Evolutionary conservation across 768 basidiomycete species (phyloP).

Genomic region (Lepiota venenata): DNA sequence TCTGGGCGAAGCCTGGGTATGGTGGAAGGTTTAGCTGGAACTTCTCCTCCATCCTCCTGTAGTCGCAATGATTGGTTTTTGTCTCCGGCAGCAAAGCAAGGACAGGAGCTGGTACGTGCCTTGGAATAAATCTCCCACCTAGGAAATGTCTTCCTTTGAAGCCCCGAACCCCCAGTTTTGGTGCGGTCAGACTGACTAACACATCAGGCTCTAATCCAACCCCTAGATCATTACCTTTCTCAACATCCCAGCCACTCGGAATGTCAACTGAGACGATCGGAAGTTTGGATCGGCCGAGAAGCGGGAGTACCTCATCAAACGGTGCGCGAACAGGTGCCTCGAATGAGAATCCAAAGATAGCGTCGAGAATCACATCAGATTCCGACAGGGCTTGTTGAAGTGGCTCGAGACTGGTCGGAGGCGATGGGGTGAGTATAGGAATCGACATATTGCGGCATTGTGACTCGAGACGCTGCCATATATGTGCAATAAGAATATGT

Average conservation of each 20-base stretch:
- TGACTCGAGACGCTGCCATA: constrained; percentile 62
- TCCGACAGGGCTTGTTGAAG: constrained; percentile 49
- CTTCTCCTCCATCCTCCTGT: constrained; percentile 68
- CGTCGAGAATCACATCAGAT: constrained; percentile 87
- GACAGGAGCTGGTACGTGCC: constrained; percentile 42
- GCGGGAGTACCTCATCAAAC: constrained; percentile 72
- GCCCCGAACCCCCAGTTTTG: constrained; percentile 78
- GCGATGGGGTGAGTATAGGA: constrained; percentile 53
- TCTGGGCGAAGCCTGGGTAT: constrained; percentile 78
- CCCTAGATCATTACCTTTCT: constrained; percentile 58
- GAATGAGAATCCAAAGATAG: constrained; percentile 99
- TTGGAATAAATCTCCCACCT: constrained; percentile 90
- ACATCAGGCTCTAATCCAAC: constrained; percentile 71
- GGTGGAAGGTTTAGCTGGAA: constrained; percentile 76
- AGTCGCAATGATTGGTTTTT: background rate
- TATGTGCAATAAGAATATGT: background rate
- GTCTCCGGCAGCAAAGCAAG: background rate
- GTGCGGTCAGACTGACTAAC: constrained; percentile 89
- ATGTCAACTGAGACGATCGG: constrained; percentile 96
- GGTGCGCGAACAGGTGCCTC: constrained; percentile 85
- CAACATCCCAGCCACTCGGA: constrained; percentile 96
- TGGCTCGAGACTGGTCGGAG: constrained; percentile 32
- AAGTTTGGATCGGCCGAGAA: constrained; percentile 57
- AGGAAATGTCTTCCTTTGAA: constrained; percentile 89
- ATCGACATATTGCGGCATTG: constrained; percentile 93